Evolutionary conservation across 2,329 filamentous ascomycete species (phyloP), one percentile per base, ranked within the genome.

Genomic region (Aspergillus pseudoterreus): DNA sequence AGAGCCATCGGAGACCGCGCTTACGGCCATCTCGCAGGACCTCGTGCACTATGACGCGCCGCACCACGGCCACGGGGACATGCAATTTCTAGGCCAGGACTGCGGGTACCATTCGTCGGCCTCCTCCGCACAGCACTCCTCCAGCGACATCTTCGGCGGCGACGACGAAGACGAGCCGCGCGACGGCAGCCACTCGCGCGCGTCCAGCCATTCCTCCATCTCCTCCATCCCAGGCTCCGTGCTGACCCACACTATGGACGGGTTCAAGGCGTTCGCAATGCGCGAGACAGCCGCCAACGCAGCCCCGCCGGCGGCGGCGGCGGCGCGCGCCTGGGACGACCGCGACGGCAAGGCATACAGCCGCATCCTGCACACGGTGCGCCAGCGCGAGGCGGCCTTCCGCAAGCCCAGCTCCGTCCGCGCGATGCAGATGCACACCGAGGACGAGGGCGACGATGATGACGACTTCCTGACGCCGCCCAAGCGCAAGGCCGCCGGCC

Each of bases 321-420:
- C 44, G 44, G 45, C 41, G 32, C 52, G 55, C 51, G 27, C 51
- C 19, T 54, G 65, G 57, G 43, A 65, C 52, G 46, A 58, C 33
- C 47, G 53, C 42, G 45, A 30, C 58, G 42, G 55, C 63, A 30
- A 50, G 54, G 21, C 17, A 14, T 39, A 55, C 61, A 49, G 8
- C 58, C 55, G 45, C 57, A 49, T 33, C 52, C 57, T 63, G 22
- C 61, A 64, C 6, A 64, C 63, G 1, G 57, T 71, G 19, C 61
- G 68, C 30, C 66, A 68, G 43, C 67, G 66, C 8, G 63, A 69
- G 50, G 65, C 65, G 0, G 68, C 66, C 0, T 77, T 77, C 52
- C 68, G 74, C 33, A 72, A 76, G 53, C 70, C 73, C 1, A 76
- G 73, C 60, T 76, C 74, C 0, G 72, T 76, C 4, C 60, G 67